phyloP scores from a whole-genome alignment of 1,284 basidiomycete genomes.

The Pseudozyma thailandica region DNA sequence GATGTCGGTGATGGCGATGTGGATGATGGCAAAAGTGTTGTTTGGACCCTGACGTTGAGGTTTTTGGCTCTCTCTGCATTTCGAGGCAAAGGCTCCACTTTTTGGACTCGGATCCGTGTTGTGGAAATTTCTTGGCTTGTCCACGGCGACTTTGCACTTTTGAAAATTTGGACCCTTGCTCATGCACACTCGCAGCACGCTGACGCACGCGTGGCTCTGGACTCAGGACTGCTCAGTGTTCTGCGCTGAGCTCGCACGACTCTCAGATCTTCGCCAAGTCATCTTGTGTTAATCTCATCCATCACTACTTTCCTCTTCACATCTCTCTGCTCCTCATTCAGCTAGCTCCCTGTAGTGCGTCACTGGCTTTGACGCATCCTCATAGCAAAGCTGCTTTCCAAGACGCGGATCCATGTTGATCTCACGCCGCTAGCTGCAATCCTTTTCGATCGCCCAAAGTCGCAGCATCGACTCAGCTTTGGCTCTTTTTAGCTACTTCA shows the following conservation, averaged over 20 bases:
- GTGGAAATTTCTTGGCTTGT: not conserved
- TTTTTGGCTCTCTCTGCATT: not conserved
- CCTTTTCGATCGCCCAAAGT: too few species aligned
- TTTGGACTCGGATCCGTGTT: slow-evolving; percentile 11
- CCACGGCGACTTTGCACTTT: not conserved
- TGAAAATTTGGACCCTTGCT: slow-evolving; percentile 11
- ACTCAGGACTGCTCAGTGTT: too few species aligned
- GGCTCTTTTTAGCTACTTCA: too few species aligned
- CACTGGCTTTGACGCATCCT: not conserved
- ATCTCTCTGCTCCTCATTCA: not conserved
- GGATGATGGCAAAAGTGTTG: not conserved
- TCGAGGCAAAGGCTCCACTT: not conserved
- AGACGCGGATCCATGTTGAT: too few species aligned
- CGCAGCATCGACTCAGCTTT: not conserved
- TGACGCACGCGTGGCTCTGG: too few species aligned
- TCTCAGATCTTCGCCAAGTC: slow-evolving; percentile 1
- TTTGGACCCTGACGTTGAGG: not conserved
- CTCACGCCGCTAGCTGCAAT: too few species aligned
- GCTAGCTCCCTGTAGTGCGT: not conserved
- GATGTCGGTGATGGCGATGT: not conserved
- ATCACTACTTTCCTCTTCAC: too few species aligned
- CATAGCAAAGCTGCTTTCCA: not conserved
- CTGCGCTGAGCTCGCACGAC: not conserved
- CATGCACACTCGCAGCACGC: slow-evolving; percentile 15
- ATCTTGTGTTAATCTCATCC: too few species aligned